These are phyloP conservation scores for Pseudophaeomoniella oleicola DNA, from an alignment of 2,329 filamentous ascomycete species.

Conservation along the genomic window DNA sequence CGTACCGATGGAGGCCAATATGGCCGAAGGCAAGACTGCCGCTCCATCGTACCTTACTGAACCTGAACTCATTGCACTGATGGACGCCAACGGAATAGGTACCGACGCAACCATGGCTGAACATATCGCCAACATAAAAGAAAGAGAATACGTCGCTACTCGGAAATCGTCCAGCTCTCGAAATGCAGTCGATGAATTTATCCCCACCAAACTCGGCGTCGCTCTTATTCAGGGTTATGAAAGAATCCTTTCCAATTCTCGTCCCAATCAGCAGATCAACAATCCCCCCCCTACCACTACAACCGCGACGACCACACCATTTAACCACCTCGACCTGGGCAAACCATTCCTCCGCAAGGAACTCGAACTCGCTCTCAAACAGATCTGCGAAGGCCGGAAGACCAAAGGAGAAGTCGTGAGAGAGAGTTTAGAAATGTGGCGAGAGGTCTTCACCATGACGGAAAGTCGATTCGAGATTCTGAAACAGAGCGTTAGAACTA, in stretches of 20 bases:
- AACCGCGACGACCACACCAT: neutral
- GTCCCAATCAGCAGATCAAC: no score
- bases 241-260: slow-evolving; percentile 61
- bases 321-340: slow-evolving; percentile 66
- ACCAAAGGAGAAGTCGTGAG: slow-evolving; percentile 61
- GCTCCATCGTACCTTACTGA: slow-evolving; percentile 82
- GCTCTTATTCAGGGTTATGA: slow-evolving; percentile 92
- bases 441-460: slow-evolving; percentile 70
- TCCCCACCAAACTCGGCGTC: slow-evolving; percentile 81
- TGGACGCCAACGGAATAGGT: slow-evolving; percentile 97
- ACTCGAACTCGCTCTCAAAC: slow-evolving; percentile 95
- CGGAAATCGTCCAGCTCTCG: slow-evolving; percentile 33
- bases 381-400: slow-evolving; percentile 77
- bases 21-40: slow-evolving; percentile 80
- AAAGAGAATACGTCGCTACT: slow-evolving; percentile 70
- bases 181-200: slow-evolving; percentile 61
- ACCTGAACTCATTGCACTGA: slow-evolving; percentile 84
- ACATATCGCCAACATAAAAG: slow-evolving; percentile 91
- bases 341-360: slow-evolving; percentile 95
- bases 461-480: slow-evolving; percentile 55
- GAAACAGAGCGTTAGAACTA: slow-evolving; percentile 39
- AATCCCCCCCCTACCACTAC: neutral
- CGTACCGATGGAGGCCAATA: slow-evolving; percentile 73
- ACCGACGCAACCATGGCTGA: slow-evolving; percentile 99
- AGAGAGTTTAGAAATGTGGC: slow-evolving; percentile 76